Conservation (phyloP, 2,329 filamentous ascomycete genomes). For the Colletotrichum destructivum region DNA sequence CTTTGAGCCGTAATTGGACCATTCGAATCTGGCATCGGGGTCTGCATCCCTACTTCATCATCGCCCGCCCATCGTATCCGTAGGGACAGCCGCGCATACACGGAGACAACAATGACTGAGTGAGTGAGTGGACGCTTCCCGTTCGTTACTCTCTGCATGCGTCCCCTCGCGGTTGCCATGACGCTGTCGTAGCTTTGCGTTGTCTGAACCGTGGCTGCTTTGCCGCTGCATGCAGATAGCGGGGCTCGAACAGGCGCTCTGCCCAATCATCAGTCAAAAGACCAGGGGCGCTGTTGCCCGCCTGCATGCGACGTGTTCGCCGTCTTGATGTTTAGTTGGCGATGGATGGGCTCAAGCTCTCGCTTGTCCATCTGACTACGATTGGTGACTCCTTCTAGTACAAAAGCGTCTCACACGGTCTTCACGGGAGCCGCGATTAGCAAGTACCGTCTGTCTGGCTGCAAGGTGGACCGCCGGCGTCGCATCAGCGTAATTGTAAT, state of each 20-base stretch:
- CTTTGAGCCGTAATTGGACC: neutral
- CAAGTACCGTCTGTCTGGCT: neutral
- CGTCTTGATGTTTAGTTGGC: neutral
- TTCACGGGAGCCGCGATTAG: neutral
- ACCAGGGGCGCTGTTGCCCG: slow-evolving; percentile 19
- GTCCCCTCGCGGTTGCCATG: slow-evolving; percentile 41
- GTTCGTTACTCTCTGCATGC: slow-evolving; percentile 21
- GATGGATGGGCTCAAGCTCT: neutral
- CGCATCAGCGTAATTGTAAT: slow-evolving; percentile 11
- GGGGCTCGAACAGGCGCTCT: slow-evolving; percentile 11
- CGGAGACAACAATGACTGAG: neutral
- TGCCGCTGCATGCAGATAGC: slow-evolving; percentile 37
- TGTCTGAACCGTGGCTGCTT: slow-evolving; percentile 23
- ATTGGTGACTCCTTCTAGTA: neutral
- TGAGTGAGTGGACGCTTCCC: neutral
- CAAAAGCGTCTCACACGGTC: neutral
- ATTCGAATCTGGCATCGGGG: neutral
- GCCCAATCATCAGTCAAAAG: slow-evolving; percentile 6
- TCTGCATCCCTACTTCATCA: slow-evolving; percentile 17
- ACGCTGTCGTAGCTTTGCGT: slow-evolving; percentile 41
- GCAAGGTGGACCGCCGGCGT: slow-evolving; percentile 10
- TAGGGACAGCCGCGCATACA: slow-evolving; percentile 24
- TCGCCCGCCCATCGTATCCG: slow-evolving; percentile 18
- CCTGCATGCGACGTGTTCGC: slow-evolving; percentile 36
- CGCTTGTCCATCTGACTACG: slow-evolving; percentile 4